These are phyloP conservation scores for Aspergillus aculeatinus DNA, from an alignment of 2,329 filamentous ascomycete genomes.

Conservation along the genomic window DNA sequence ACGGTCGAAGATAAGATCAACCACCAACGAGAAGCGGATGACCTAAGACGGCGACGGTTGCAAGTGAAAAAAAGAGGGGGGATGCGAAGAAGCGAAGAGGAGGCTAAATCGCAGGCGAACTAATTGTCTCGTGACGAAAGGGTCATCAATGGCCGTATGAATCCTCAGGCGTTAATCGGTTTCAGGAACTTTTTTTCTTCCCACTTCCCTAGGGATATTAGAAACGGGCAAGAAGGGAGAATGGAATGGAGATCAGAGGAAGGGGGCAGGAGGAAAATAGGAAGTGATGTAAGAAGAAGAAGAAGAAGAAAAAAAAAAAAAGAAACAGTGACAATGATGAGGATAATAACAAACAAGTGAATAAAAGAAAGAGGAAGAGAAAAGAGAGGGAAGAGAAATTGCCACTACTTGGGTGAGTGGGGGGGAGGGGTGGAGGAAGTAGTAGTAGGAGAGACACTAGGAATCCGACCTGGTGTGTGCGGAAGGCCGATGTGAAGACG, in stretches of 20 bases:
- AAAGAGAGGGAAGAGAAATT: slow-evolving; percentile 18
- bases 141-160: slow-evolving; percentile 19
- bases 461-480: neutral
- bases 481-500: slow-evolving; percentile 4
- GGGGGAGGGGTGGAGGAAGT: slow-evolving; percentile 7
- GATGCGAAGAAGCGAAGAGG: slow-evolving; percentile 12
- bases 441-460: neutral
- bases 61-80: slow-evolving; percentile 9
- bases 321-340: neutral
- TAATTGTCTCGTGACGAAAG: slow-evolving; percentile 21
- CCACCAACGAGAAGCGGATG: slow-evolving; percentile 12
- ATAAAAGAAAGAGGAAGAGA: slow-evolving; percentile 10
- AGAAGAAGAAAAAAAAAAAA: slow-evolving; percentile 16
- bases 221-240: slow-evolving; percentile 11
- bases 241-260: slow-evolving; percentile 17
- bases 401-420: slow-evolving; percentile 18
- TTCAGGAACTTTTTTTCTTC: slow-evolving; percentile 10
- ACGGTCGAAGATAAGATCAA: slow-evolving; percentile 14
- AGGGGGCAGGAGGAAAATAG: slow-evolving; percentile 4
- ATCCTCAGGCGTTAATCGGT: slow-evolving; percentile 13
- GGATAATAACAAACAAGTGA: slow-evolving; percentile 3
- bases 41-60: neutral
- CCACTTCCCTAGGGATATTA: slow-evolving; percentile 14
- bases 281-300: slow-evolving; percentile 12
- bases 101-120: slow-evolving; percentile 18